Evolutionary conservation across 2,329 filamentous ascomycete genomes (phyloP), one percentile per base, ranked within the genome.

Genomic region (Rhinocladiella mackenziei): DNA sequence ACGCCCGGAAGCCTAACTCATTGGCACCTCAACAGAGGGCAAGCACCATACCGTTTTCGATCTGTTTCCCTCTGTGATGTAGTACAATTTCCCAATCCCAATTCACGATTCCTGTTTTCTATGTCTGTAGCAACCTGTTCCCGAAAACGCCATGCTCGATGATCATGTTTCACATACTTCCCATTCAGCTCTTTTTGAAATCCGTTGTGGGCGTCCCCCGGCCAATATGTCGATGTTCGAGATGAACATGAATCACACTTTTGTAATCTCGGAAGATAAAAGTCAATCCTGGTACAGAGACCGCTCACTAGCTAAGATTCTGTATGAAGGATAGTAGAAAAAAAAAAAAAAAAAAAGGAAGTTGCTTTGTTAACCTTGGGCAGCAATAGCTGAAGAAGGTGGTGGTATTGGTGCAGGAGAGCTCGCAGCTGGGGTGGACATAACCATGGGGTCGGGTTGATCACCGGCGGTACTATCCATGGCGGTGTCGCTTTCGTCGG

Each of bases 401-500:
- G 36, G 26, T 25, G 40, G 53, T 20, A 55, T 54, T 7, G 73
- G 71, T 38, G 71, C 70, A 10, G 77, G 77, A 30, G 77, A 77
- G 56, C 73, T 76, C 13, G 70, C 66, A 29, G 66, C 60, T 48
- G 71, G 69, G 10, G 68, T 64, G 11, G 68, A 63, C 39, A 69
- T 63, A 7, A 67, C 62, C 9, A 73, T 71, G 35, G 47, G 70
- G 62, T 50, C 69, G 64, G 22, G 53, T 51, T 45, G 68, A 25
- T 72, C 69, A 26, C 71, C 73, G n/a, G 67, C 69, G 42, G 73
- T 75, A 57, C 76, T 81, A 23, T 73, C 70, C 38, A 80, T 64
- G 14, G 72, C 77, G 55, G 74, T 80, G 63, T 75, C 75, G 58
- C 73, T 75, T 45, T 75, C 72, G 56, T 76, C 76, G 42, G 72